Evolutionary conservation across 768 basidiomycete genomes (phyloP).

Genomic region (Dendrothele bispora): DNA sequence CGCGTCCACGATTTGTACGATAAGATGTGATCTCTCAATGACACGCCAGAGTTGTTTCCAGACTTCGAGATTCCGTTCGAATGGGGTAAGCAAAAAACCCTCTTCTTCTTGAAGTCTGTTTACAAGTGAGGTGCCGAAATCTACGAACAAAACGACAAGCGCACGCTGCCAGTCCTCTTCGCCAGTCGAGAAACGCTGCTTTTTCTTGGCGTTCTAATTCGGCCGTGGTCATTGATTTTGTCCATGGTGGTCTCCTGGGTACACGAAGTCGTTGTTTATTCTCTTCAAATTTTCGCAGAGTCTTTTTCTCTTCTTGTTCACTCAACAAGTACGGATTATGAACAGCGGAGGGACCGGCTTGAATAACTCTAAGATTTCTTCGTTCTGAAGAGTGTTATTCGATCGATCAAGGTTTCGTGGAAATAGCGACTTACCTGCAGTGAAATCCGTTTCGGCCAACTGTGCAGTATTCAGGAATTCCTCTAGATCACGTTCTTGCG

Average conservation of each 20-base stretch:
- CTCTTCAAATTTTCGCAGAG: slow-evolving; percentile 70
- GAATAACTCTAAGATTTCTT: slow-evolving; percentile 77
- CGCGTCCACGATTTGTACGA: slow-evolving; percentile 96
- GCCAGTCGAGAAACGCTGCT: slow-evolving; percentile 90
- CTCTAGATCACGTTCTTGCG: slow-evolving; percentile 93
- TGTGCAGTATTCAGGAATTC: slow-evolving; percentile 96
- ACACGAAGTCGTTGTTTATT: slow-evolving; percentile 79
- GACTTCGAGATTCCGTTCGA: slow-evolving; percentile 96
- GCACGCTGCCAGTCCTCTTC: slow-evolving; percentile 87
- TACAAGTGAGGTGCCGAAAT: neutral
- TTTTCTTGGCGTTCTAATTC: slow-evolving; percentile 90
- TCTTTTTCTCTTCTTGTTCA: slow-evolving; percentile 76
- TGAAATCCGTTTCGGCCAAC: slow-evolving; percentile 93
- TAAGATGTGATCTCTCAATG: slow-evolving; percentile 88
- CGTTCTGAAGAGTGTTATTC: slow-evolving; percentile 49
- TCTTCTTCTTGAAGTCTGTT: slow-evolving; percentile 84
- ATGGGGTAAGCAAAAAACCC: slow-evolving; percentile 88
- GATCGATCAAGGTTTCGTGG: neutral
- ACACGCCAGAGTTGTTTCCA: slow-evolving; percentile 99
- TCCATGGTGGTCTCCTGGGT: slow-evolving; percentile 90
- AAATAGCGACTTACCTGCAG: slow-evolving; percentile 66
- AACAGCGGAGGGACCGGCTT: slow-evolving; percentile 48
- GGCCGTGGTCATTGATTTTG: slow-evolving; percentile 67
- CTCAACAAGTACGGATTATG: slow-evolving; percentile 88
- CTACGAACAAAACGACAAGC: slow-evolving; percentile 28